Base-by-base conservation (phyloP, 306 rosid species). In the Lupinus albus region DNA sequence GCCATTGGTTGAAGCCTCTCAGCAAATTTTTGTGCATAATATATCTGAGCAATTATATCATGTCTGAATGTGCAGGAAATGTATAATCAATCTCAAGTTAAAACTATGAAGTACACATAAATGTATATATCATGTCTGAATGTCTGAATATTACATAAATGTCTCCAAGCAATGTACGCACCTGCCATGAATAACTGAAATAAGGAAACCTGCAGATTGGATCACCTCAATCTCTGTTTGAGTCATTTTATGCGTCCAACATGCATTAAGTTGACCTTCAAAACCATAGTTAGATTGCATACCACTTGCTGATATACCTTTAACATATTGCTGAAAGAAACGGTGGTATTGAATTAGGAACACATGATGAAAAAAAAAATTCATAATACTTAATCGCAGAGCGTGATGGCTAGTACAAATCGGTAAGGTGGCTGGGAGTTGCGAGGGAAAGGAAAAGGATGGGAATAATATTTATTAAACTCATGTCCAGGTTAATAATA, bases 121-220 rank as follows among this genome's bases (percentile, higher is more conserved):
- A 61, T 13, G n/a, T 52, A 14, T 12, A 39, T 33, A 11, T 42
- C 0, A n/a, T 8, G 7, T 61, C 5, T 62, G 56, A 38, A 42
- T 46, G 68, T 44, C n/a, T n/a, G n/a, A n/a, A 33, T 60, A 51
- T 76, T 71, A 62, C 70, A 47, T 53, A 68, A 25, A 44, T 48
- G 61, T 56, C 25, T 17, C 49, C 41, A 11, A 61, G 38, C 66
- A 58, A 50, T 52, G 33, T 72, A 61, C 64, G 14, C 76, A 90
- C 99, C 99, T 88, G 58, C 99, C 99, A 74, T 90, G 97, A 70
- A 94, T 88, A 83, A 90, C 84, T 16, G 97, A 85, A 79, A 86
- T 87, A 58, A 84, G 93, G 82, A 88, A 83, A 64, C 95, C 90
- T 44, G 89, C 89, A 11, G 95, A 83, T 44, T 82, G 82, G 71